Evolutionary conservation across 1,284 basidiomycete species (phyloP), one percentile per base, ranked within the genome.

Genomic region (Puccinia triticina): DNA sequence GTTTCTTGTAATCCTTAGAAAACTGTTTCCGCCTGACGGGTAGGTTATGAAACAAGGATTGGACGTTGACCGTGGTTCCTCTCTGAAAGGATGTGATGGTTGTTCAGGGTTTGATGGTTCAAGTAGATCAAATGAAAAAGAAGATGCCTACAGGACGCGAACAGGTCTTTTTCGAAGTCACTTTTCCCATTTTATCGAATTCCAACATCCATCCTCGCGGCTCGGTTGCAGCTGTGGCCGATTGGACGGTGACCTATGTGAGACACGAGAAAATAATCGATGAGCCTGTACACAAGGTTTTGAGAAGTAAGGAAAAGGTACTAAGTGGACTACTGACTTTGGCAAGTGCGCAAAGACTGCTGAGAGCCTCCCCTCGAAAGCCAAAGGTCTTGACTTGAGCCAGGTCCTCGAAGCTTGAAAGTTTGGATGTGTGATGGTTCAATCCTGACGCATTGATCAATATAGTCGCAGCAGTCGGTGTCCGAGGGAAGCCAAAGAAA

Each of bases 381-480:
- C 97, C 97, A 87, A 98, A 98, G 0, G 96, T 96, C 1, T 89
- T 88, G 5, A 99, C 91, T 0, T 90, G 88, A 0, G 91, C 89
- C 0, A 99, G 90, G 85, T 95, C 93, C 2, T 90, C 88, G 85
- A 93, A 94, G 0, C 91, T 90, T 0, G 91, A 88, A 0, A 99
- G 89, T 87, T 99, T 99, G 21, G 96, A 98, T 0, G 96, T 99
- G 86, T 96, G 91, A 85, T 98, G 94, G 86, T 97, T 98, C 82
- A 96, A 89, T 1, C 91, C 95, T 94, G 84, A 18, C 11, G 11
- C 2, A 32, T 53, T 34, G 2, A 34, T 5, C 34, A 34, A 32
- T 34, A n/a, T n/a, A n/a, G n/a, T n/a, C n/a, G n/a, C n/a, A n/a
- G n/a, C n/a, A 3, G 64, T 71, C 64, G 78, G 34, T 59, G 74